These are phyloP conservation scores for Cryphonectria naterciae DNA, from an alignment of 2,329 filamentous ascomycete species.

Conservation along the genomic window DNA sequence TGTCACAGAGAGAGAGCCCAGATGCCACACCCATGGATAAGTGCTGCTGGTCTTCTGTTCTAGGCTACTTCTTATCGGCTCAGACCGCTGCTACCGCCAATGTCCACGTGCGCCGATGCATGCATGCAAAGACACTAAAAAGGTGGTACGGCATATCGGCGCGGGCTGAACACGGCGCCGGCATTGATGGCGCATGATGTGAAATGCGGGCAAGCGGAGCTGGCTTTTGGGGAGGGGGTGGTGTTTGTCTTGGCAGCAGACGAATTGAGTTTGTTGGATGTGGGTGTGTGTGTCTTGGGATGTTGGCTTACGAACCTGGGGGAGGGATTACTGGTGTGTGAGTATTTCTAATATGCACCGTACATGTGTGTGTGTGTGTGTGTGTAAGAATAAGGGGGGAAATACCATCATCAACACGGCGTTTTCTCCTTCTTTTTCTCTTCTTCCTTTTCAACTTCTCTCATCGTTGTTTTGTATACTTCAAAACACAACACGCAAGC, in stretches of 20 bases:
- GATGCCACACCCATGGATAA: not conserved
- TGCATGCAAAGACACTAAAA: not conserved
- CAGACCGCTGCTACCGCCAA: not conserved
- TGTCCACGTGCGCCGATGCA: not conserved
- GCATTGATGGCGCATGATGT: constrained; percentile 4
- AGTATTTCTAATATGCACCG: not conserved
- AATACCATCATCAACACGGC: too few species aligned
- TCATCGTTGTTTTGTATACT: too few species aligned
- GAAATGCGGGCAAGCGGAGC: constrained; percentile 1
- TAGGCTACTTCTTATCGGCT: not conserved
- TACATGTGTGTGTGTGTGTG: not conserved
- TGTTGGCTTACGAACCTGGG: not conserved
- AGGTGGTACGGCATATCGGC: not conserved
- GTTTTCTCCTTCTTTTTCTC: too few species aligned
- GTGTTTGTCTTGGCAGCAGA: not conserved
- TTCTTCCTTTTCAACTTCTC: too few species aligned
- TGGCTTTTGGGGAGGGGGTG: too few species aligned
- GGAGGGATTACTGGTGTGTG: not conserved
- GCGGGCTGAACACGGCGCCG: constrained; percentile 13
- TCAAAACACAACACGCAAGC: not conserved
- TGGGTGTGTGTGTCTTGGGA: not conserved
- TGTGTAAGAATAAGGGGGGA: too few species aligned
- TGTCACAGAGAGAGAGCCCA: not conserved
- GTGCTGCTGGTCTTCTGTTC: not conserved
- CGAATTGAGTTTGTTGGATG: not conserved